phyloP scores from a whole-genome alignment of 2,329 filamentous ascomycete genomes.

The Achaetomium macrosporum region DNA sequence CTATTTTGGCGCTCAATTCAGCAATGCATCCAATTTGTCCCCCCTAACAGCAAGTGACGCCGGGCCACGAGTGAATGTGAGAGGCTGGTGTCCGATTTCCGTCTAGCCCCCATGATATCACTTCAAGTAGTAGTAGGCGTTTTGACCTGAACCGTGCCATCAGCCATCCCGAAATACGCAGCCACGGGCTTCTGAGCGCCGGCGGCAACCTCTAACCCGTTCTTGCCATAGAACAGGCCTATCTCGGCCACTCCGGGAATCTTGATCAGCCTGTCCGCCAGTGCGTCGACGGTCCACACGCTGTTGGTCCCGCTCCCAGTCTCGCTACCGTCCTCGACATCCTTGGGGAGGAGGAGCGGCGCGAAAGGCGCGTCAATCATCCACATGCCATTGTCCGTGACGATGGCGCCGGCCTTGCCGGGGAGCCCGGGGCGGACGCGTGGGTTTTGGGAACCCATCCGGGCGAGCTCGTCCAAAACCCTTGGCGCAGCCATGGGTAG shows the following conservation, averaged over 20 bases:
- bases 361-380: constrained; percentile 90
- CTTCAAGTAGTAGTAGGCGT: not conserved
- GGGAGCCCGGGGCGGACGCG: constrained; percentile 65
- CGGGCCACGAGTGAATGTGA: no score
- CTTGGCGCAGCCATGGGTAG: constrained; percentile 75
- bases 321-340: constrained; percentile 32
- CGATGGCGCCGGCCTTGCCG: constrained; percentile 73
- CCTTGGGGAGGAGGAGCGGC: constrained; percentile 59
- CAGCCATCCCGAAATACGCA: constrained; percentile 89
- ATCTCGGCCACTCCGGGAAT: constrained; percentile 88
- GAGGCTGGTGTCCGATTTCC: no score
- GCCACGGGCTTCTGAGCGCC: constrained; percentile 87
- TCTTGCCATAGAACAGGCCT: constrained; percentile 79
- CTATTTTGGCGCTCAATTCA: no score
- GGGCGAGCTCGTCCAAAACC: constrained; percentile 65
- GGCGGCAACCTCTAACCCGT: constrained; percentile 63
- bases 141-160: constrained; percentile 58
- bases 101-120: not conserved
- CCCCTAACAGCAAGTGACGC: no score
- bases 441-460: constrained; percentile 67
- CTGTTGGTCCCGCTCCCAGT: constrained; percentile 53
- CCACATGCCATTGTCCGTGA: constrained; percentile 78
- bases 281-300: constrained; percentile 70
- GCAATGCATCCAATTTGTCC: no score
- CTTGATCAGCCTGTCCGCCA: constrained; percentile 69